phyloP scores from a whole-genome alignment of 352 stramenopile species.

The Pythium myriotylum region DNA sequence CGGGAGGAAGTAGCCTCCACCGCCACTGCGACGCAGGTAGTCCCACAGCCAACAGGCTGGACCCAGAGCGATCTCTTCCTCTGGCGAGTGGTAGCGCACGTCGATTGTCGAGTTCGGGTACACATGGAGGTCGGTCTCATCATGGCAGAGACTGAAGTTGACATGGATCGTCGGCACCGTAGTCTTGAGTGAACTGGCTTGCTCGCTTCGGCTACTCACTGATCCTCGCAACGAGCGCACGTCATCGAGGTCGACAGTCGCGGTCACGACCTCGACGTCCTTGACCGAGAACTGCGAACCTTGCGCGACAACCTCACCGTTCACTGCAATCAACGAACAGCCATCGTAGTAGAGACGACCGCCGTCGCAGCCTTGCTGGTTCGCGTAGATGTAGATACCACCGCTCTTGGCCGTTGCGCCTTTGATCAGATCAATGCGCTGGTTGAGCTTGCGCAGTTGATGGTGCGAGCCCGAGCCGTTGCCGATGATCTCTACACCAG shows the following conservation, averaged over 20 bases:
- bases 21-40: slow-evolving; percentile 93
- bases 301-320: slow-evolving; percentile 96
- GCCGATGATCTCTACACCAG: slow-evolving; percentile 97
- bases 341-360: slow-evolving; percentile 97
- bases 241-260: slow-evolving; percentile 98
- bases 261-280: slow-evolving; percentile 96
- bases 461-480: slow-evolving; percentile 98
- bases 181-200: slow-evolving; percentile 84
- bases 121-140: slow-evolving; percentile 40
- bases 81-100: slow-evolving; percentile 83
- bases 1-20: slow-evolving; percentile 94
- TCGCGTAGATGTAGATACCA: slow-evolving; percentile 98
- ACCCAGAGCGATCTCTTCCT: slow-evolving; percentile 97
- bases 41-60: slow-evolving; percentile 99
- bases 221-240: slow-evolving; percentile 95
- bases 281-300: slow-evolving; percentile 96
- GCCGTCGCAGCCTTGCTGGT: slow-evolving; percentile 97
- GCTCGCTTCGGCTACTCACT: slow-evolving; percentile 93
- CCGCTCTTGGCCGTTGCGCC: slow-evolving; percentile 94
- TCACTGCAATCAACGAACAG: slow-evolving; percentile 96
- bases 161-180: slow-evolving; percentile 75
- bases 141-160: slow-evolving; percentile 77
- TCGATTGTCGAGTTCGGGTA: slow-evolving; percentile 48
- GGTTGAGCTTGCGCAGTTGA: slow-evolving; percentile 94
- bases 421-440: slow-evolving; percentile 91